Base-by-base conservation (phyloP, 2,329 filamentous ascomycete genomes). In the Trichoderma sp. region DNA sequence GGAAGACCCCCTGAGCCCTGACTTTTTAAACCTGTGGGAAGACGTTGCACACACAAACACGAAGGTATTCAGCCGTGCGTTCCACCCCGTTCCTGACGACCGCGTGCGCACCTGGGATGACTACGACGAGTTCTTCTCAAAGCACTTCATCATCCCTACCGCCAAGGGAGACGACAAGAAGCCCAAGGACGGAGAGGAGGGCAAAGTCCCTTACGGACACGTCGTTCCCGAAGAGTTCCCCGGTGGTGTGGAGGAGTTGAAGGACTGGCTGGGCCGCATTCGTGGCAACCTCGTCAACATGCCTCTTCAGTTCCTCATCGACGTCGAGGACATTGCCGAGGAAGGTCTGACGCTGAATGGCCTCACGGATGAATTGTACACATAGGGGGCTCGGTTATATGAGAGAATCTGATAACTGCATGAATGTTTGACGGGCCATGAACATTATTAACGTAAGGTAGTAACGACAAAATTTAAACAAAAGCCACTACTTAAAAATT, bases 241-340 rank as follows among this genome's bases (percentile, higher is more conserved):
- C 0, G 88, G 91, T 74, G 93, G 95, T 8, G 90, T 91, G 58
- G 84, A 84, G n/a, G 90, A 93, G 79, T 85, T 94, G 72, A 94
- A 93, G 83, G 88, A 91, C 65, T 87, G 90, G 82, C 83, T 95
- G 70, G 85, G 86, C 70, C 86, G 88, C 69, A 85, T 95, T 51
- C 87, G 89, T 73, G 92, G 92, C 2, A 92, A 87, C 9, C 82
- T 94, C 60, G 92, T 98, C 8, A 93, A 97, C 85, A 98, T 98
- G 95, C 94, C 94, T 32, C 84, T 98, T 76, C 85, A 93, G 75
- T 98, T 98, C 84, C 84, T 97, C 80, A 91, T 92, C 77, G 92
- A 94, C 39, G 88, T 89, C 9, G 88, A 93, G 77, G 94, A 98
- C 80, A 91, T 98, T 80, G 95, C 95, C 4, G 91, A 94, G 85